A percentile compares a stretch with the other conserved stretches of the same genome.
Evolutionary conservation across 2,329 filamentous ascomycete genomes (phyloP).

Genomic region (Fusarium sp.): DNA sequence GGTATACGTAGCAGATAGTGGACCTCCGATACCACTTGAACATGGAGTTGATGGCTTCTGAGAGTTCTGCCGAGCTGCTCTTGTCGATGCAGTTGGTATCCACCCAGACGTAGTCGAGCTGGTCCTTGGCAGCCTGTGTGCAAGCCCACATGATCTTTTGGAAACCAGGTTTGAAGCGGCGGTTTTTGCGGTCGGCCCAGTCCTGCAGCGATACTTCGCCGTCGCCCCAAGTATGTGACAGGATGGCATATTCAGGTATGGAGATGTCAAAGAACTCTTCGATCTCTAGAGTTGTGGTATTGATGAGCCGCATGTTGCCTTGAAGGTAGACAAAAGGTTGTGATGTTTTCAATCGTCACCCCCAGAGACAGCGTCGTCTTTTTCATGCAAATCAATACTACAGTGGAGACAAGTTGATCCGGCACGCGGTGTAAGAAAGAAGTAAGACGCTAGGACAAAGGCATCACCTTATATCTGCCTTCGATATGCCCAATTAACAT

Average conservation of each 20-base stretch:
- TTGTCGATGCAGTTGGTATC: neutral
- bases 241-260: neutral
- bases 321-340: too few species aligned
- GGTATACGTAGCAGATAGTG: neutral
- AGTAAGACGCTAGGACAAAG: too few species aligned
- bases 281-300: neutral
- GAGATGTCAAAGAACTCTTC: neutral
- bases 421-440: too few species aligned
- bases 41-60: neutral
- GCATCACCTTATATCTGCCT: too few species aligned
- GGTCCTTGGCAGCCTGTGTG: neutral
- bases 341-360: neutral
- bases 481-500: too few species aligned
- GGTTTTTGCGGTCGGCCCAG: neutral
- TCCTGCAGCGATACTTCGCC: neutral
- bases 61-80: neutral
- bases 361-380: neutral
- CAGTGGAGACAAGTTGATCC: neutral
- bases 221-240: neutral
- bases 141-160: neutral
- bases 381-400: neutral
- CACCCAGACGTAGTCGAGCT: neutral
- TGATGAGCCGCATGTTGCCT: neutral
- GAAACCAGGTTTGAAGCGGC: neutral
- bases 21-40: neutral